Percentiles rank a stretch among this genome's conserved stretches.
Evolutionary conservation across 129 eudicot genomes (phyloP).

Genomic region (Arctium minus): DNA sequence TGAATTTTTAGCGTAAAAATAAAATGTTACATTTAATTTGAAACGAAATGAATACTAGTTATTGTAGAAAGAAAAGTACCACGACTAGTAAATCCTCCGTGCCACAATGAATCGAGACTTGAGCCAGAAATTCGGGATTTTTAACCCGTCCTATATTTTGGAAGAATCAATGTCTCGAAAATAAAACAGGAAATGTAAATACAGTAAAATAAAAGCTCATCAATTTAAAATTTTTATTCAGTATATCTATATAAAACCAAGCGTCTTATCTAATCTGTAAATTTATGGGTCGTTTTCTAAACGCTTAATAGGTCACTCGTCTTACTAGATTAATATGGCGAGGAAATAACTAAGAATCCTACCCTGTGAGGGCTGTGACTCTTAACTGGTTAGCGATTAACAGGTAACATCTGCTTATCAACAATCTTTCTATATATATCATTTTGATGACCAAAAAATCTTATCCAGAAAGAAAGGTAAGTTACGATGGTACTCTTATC

Average conservation of each 20-base stretch:
- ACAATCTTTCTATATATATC: too few relatives aligned
- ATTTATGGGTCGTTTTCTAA: too few relatives aligned
- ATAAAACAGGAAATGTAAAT: neutral
- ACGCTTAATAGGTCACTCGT: too few relatives aligned
- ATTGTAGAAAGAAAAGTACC: constrained; percentile 18
- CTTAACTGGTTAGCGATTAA: too few relatives aligned
- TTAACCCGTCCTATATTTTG: constrained; percentile 31
- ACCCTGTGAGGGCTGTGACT: too few relatives aligned
- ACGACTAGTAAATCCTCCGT: constrained; percentile 43
- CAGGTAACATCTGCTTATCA: too few relatives aligned
- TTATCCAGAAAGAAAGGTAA: too few relatives aligned
- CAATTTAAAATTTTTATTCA: neutral
- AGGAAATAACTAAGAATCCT: too few relatives aligned
- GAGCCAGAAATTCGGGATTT: constrained; percentile 45
- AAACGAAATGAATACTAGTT: neutral
- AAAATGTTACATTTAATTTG: neutral
- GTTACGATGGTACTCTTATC: too few relatives aligned
- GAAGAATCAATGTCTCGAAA: neutral
- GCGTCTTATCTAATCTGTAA: neutral
- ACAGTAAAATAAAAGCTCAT: neutral
- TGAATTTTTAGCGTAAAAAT: too few relatives aligned
- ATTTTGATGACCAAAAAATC: too few relatives aligned
- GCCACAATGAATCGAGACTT: constrained; percentile 27
- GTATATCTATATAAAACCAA: neutral
- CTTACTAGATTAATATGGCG: too few relatives aligned